phyloP scores from a whole-genome alignment of 164 flowering plant genomes.

The Umbilicus rupestris region DNA sequence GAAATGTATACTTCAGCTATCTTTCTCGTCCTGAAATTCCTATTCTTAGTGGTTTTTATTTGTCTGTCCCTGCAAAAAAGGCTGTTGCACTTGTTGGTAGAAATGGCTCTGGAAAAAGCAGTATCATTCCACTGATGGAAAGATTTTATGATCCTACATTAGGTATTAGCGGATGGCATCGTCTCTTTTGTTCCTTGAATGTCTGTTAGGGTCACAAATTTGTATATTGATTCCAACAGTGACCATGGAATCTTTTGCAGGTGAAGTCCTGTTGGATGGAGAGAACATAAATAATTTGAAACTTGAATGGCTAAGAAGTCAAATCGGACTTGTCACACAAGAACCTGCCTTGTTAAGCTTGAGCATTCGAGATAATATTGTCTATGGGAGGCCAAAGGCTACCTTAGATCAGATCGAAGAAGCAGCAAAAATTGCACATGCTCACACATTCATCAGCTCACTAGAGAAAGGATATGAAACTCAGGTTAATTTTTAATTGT shows the following conservation, averaged over 20 bases:
- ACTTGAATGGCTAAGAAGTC: constrained; percentile 91
- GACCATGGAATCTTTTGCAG: constrained; percentile 35
- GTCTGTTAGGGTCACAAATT: too few species aligned
- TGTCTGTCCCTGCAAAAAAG: constrained; percentile 88
- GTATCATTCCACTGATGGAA: constrained; percentile 97
- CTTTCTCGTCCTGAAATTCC: constrained; percentile 97
- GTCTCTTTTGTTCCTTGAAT: neutral
- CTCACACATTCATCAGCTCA: constrained; percentile 91
- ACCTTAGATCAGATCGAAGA: constrained; percentile 86
- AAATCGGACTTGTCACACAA: constrained; percentile 92
- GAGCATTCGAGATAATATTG: constrained; percentile 90
- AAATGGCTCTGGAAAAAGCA: constrained; percentile 97
- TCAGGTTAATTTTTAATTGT: constrained; percentile 40
- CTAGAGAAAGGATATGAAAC: constrained; percentile 85
- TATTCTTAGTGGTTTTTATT: constrained; percentile 88
- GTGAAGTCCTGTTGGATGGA: constrained; percentile 95
- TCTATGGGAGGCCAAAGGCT: constrained; percentile 72
- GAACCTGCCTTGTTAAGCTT: constrained; percentile 97
- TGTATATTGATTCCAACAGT: constrained; percentile 5
- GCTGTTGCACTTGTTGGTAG: constrained; percentile 97
- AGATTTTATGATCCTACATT: constrained; percentile 96
- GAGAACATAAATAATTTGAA: constrained; percentile 82
- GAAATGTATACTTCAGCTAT: constrained; percentile 95
- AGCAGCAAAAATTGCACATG: constrained; percentile 97
- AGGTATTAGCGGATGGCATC: constrained; percentile 32